Base-by-base conservation (phyloP, 2,329 filamentous ascomycete genomes). In the Microdochium nivale region DNA sequence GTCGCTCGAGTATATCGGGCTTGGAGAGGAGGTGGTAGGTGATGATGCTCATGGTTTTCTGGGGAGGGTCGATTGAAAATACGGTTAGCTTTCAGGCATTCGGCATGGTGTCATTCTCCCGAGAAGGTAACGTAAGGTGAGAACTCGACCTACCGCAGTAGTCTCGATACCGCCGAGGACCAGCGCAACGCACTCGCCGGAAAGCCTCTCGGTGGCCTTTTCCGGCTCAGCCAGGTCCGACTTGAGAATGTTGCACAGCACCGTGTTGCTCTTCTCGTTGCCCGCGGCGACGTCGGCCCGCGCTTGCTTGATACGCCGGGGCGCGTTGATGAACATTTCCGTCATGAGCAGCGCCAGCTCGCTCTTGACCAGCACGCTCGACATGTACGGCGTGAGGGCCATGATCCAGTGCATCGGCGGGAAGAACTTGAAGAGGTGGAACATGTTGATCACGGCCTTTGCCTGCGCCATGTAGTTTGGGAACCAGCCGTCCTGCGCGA, bases 91-190 rank as follows among this genome's bases (percentile, higher is more conserved):
- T n/a, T n/a, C n/a, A 33, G 16, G 16, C 9, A 33, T 16, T 16
- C 16, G 9, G n/a, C 43, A 8, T 46, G n/a, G 43, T 46, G 9
- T 16, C 32, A 33, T 9, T 9, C 32, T 33, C 16, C 32, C 9
- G 32, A 33, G 32, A 33, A 16, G 32, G 16, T 33, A 33, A 33
- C 27, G 5, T 11, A 30, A 30, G 27, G 11, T 30, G n/a, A n/a
- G n/a, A n/a, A 30, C 11, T 11, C 44, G 7, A 66, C 23, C 47
- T 53, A 58, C 58, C 13, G 58, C 55, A 1, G 70, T 72, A 3
- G 70, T 74, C 52, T 73, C 61, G 2, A 68, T 71, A 8, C 70
- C 70, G 2, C 67, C 70, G 49, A 66, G 59, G 2, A 70, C 60
- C 16, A 70, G 57, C 8, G 65, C 62, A 48, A 70, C 67, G 3